Base-by-base conservation (phyloP, 805 yeast species). In the Candida anglica region DNA sequence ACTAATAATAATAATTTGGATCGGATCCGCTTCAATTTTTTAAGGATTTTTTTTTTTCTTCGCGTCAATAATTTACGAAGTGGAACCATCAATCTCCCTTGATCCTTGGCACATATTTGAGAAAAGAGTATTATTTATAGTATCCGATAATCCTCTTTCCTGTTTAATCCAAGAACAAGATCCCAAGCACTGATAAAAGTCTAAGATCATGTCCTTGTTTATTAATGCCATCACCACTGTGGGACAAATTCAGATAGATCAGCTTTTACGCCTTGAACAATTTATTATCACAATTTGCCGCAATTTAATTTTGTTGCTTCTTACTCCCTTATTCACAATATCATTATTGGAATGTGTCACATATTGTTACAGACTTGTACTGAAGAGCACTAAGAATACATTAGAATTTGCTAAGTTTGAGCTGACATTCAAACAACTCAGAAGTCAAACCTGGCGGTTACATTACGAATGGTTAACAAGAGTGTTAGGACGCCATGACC, bases 261-360 rank as follows among this genome's bases (percentile, higher is more conserved):
- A 18, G 15, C 15, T 32, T 18, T 11, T 32, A 4, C 28, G 28
- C 24, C 25, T 32, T 15, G 34, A 32, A 19, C 29, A 32, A 19
- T 16, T 32, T 15, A 18, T 32, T 10, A 19, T 32, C 8, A 16
- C 20, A 7, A 17, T 32, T 22, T 16, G 34, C 13, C 34, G 34
- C 13, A 32, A 25, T 25, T 24, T 32, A 21, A 32, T 32, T 20
- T 17, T 32, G 10, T 26, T 32, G 22, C 5, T 32, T 19, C 28
- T 32, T 16, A 32, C 34, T 11, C 34, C 34, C 4, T 11, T 32
- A 4, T 26, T 32, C 22, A 32, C 34, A 9, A 15, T 32, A n/a
- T 32, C 28, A 5, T 9, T 19, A 5, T 22, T 32, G 14, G 34
- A 32, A 18, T 32, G 34, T 19, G 19, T 18, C 19, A 32, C 34